Evolutionary conservation across 805 yeast species (phyloP).

Genomic region (Starmerella apis): DNA sequence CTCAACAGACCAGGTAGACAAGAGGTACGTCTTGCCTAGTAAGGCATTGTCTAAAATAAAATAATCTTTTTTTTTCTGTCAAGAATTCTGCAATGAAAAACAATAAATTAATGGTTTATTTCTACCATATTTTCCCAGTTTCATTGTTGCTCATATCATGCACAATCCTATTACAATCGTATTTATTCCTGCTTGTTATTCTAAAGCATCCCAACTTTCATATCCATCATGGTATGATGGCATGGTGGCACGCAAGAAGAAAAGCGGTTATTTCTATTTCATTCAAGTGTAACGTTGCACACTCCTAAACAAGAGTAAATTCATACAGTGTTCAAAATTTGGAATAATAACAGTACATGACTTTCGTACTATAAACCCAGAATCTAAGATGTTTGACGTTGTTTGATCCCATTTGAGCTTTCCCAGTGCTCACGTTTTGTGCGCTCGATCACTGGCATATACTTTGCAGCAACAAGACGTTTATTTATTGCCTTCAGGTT

Average conservation of each 20-base stretch:
- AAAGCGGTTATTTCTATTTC: no score
- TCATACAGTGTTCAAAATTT: no score
- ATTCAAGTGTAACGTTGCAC: not conserved
- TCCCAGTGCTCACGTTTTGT: constrained; percentile 1
- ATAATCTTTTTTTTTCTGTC: not conserved
- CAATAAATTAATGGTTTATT: no score
- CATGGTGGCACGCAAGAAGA: no score
- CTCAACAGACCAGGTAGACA: constrained; percentile 18
- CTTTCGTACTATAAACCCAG: not conserved
- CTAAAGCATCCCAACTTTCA: no score
- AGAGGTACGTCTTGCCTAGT: constrained; percentile 8
- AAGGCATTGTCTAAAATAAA: constrained; percentile 3
- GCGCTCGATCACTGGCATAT: not conserved
- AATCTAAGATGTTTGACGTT: not conserved
- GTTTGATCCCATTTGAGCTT: not conserved
- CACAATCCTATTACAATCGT: no score
- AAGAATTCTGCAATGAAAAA: not conserved
- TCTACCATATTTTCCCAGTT: no score
- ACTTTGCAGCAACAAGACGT: constrained; percentile 1
- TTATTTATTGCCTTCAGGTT: not conserved
- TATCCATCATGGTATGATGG: no score
- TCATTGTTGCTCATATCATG: no score
- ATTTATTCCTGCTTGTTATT: no score
- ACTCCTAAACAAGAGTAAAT: no score
- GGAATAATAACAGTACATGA: no score